Evolutionary conservation across 75 land plant genomes (phyloP), one percentile per base, ranked within the genome.

Genomic region (Sequoia sempervirens): DNA sequence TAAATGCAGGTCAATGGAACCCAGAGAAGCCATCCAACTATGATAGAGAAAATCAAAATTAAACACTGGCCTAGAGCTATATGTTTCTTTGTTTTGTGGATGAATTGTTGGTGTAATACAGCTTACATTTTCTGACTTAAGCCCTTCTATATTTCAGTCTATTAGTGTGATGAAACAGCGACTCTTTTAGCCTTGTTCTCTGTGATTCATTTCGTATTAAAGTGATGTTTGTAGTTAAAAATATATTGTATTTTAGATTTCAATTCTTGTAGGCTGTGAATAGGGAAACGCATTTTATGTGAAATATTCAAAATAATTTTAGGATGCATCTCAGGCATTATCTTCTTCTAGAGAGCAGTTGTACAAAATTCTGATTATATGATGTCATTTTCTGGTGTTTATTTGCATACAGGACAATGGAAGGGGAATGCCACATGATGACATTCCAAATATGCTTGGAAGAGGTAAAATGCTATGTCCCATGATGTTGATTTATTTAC

Each of bases 361-460:
- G 52, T 7, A 78, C 28, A 45, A n/a, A 45, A 78, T 45, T 23
- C 64, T 54, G 34, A 52, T 34, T 8, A 53, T 26, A 81, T 30
- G 20, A 52, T 15, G 15, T 30, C 34, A 2, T 15, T 41, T 81
- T 30, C n/a, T 20, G 32, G 32, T 52, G 10, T 78, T 32, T 74
- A 26, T 82, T 85, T 76, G 14, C 56, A 54, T 94, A 43, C 82
- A 98, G 99, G 99, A 98, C 83, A 98, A 98, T 91, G 99, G 99
- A 80, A 93, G 81, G 90, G 99, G 99, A 83, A 98, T 98, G 99
- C 87, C 99, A 61, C 99, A 98, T 90, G 99, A 94, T 88, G 99
- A 98, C 82, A 96, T 98, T 69, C 99, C 99, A 80, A 93, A 98
- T 83, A 98, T 98, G 99, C 94, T 98, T 96, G 99, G 99, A 82